phyloP scores from a whole-genome alignment of 1,284 basidiomycete species.

The Cryptococcus floricola region DNA sequence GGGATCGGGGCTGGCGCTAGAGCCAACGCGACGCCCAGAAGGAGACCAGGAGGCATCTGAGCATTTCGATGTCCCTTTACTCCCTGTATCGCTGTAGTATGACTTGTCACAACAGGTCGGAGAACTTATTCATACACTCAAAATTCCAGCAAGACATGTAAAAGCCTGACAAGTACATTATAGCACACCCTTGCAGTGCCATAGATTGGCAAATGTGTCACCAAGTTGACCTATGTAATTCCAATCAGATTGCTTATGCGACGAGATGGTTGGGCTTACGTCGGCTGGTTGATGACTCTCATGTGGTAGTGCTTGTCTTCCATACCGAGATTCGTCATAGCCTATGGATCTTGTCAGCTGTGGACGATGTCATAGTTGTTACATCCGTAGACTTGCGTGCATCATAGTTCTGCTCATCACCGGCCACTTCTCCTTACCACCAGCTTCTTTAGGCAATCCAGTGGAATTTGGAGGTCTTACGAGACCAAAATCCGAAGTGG shows the following conservation, averaged over 20 bases:
- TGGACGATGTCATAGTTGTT: no score
- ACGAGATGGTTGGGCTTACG: no score
- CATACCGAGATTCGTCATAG: not conserved
- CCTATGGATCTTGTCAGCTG: not conserved
- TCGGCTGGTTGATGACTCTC: not conserved
- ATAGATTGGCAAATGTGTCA: no score
- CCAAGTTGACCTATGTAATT: no score
- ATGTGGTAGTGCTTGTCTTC: not conserved
- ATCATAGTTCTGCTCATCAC: constrained; percentile 37
- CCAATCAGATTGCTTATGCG: no score
- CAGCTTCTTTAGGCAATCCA: constrained; percentile 14
- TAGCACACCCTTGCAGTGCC: no score
- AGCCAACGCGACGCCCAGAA: constrained; percentile 49
- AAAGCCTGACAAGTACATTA: no score
- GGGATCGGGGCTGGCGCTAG: constrained; percentile 57
- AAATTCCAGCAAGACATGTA: no score
- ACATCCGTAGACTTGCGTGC: constrained; percentile 16
- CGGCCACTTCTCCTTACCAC: constrained; percentile 22
- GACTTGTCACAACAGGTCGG: no score
- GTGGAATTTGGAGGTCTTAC: constrained; percentile 22
- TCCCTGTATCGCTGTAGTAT: no score
- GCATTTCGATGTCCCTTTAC: not conserved
- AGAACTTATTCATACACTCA: no score
- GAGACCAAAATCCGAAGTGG: constrained; percentile 28
- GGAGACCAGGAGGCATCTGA: constrained; percentile 49